Evolutionary conservation across 106 monocot genomes (phyloP).

Genomic region (Dendrobium chrysotoxum): DNA sequence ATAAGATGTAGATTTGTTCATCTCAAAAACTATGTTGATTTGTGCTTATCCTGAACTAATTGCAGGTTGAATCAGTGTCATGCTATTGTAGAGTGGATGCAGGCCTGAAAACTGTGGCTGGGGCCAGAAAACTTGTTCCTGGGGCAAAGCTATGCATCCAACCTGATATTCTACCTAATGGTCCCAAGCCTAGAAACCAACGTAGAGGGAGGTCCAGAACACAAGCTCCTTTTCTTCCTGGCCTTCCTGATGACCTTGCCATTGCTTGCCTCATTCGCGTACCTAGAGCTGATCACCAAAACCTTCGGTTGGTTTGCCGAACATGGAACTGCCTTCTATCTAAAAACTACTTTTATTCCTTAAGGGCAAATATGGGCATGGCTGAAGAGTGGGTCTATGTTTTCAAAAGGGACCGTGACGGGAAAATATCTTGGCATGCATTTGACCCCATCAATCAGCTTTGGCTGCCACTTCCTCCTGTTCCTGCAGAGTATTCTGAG

Average conservation of each 20-base stretch:
- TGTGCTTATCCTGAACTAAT: not conserved
- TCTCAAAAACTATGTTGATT: not conserved
- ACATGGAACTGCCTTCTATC: slow-evolving; percentile 51
- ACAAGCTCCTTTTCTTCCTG: slow-evolving; percentile 39
- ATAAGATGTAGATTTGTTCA: too few species aligned
- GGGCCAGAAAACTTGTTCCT: slow-evolving; percentile 46
- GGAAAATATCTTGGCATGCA: slow-evolving; percentile 55
- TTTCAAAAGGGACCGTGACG: slow-evolving; percentile 42
- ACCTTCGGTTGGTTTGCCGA: slow-evolving; percentile 34
- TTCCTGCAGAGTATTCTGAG: slow-evolving; percentile 34
- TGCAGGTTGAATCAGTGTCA: slow-evolving; percentile 55
- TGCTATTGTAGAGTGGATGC: slow-evolving; percentile 51
- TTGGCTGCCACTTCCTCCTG: slow-evolving; percentile 49
- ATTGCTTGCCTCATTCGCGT: slow-evolving; percentile 51
- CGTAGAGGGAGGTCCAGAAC: slow-evolving; percentile 35
- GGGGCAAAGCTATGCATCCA: slow-evolving; percentile 51
- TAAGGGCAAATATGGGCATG: slow-evolving; percentile 39
- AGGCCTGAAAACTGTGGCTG: slow-evolving; percentile 51
- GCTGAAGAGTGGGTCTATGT: slow-evolving; percentile 52
- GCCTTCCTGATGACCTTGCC: slow-evolving; percentile 52
- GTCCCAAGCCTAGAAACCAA: slow-evolving; percentile 28
- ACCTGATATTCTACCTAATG: slow-evolving; percentile 43
- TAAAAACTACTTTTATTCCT: slow-evolving; percentile 42
- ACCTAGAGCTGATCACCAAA: slow-evolving; percentile 34
- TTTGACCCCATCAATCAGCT: slow-evolving; percentile 41